These are phyloP conservation scores for Sclerotinia subarctica DNA, from an alignment of 2,329 filamentous ascomycete genomes.

Conservation along the genomic window DNA sequence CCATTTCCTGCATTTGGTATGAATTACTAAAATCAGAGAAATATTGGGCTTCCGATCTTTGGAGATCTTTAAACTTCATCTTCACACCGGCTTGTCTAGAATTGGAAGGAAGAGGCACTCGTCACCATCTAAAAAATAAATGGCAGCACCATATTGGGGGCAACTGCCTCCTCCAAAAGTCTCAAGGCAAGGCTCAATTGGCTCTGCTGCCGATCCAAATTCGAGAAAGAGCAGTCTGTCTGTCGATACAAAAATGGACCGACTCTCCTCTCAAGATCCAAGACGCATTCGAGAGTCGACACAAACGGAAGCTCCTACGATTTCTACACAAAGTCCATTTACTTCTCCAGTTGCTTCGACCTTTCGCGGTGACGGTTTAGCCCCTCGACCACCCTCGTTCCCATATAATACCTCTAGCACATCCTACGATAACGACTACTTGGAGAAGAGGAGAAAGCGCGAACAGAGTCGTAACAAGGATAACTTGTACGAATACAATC, in stretches of 20 bases:
- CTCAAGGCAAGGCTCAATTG: constrained; percentile 38
- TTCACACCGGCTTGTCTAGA: constrained; percentile 11
- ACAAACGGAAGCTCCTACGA: constrained; percentile 56
- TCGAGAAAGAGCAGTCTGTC: constrained; percentile 28
- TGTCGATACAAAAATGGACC: constrained; percentile 30
- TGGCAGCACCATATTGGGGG: constrained; percentile 51
- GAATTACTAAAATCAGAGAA: neutral
- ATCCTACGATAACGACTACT: constrained; percentile 42
- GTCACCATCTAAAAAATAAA: constrained; percentile 2
- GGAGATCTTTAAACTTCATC: neutral
- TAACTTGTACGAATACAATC: constrained; percentile 39
- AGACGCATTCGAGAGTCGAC: constrained; percentile 44
- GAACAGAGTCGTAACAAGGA: constrained; percentile 44
- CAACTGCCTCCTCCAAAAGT: constrained; percentile 51
- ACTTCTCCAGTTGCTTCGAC: constrained; percentile 53
- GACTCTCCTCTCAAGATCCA: constrained; percentile 42
- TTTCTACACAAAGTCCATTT: constrained; percentile 57
- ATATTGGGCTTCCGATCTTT: neutral
- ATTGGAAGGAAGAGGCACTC: neutral
- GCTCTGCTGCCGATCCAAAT: constrained; percentile 37
- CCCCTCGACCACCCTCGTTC: constrained; percentile 58
- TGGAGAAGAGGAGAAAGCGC: constrained; percentile 45
- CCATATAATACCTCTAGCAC: constrained; percentile 43
- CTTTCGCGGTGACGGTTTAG: constrained; percentile 51
- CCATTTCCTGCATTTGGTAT: neutral